A percentile compares a stretch with the other conserved stretches of the same genome.
These are phyloP conservation scores for Teratosphaeria destructans DNA, from an alignment of 2,329 filamentous ascomycete genomes.

Conservation along the genomic window DNA sequence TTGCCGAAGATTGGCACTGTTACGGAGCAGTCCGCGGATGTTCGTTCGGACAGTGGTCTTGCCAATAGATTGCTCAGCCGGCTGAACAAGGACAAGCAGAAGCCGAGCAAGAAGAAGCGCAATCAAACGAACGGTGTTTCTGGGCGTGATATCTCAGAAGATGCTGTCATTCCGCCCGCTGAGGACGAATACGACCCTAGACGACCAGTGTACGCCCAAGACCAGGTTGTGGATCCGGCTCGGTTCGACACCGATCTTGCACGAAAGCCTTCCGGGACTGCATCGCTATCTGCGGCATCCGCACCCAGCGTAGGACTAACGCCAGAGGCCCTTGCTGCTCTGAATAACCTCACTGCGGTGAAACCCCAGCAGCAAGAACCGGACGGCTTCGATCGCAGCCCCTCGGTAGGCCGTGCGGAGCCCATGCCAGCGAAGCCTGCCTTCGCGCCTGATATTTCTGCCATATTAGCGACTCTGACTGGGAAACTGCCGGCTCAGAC, in stretches of 20 bases:
- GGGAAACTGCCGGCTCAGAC: conserved; percentile 5
- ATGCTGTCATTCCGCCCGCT: conserved; percentile 26
- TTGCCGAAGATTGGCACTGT: conserved; percentile 34
- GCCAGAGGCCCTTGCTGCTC: conserved; percentile 16
- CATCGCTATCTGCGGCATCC: background rate
- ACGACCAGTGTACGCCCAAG: conserved; percentile 23
- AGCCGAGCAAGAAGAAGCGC: conserved; percentile 20
- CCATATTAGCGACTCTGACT: conserved; percentile 19
- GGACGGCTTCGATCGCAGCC: conserved; percentile 4
- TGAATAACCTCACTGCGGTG: conserved; percentile 10
- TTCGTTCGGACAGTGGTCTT: conserved; percentile 8
- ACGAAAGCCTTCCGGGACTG: conserved; percentile 6
- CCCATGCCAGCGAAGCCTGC: background rate
- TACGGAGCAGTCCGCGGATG: conserved; percentile 12
- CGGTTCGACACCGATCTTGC: conserved; percentile 23
- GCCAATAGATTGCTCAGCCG: conserved; percentile 14
- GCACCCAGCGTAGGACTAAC: conserved; percentile 3
- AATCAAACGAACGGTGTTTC: conserved; percentile 17
- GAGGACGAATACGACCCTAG: conserved; percentile 42
- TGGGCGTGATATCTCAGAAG: conserved; percentile 12
- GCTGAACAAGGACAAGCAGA: conserved; percentile 20
- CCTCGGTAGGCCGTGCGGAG: conserved; percentile 10
- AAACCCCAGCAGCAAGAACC: background rate
- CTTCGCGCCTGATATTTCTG: conserved; percentile 17
- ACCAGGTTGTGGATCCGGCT: conserved; percentile 14